Evolutionary conservation across 73 alveolate genomes (phyloP).

Genomic region (Tetrahymena malaccensis): DNA sequence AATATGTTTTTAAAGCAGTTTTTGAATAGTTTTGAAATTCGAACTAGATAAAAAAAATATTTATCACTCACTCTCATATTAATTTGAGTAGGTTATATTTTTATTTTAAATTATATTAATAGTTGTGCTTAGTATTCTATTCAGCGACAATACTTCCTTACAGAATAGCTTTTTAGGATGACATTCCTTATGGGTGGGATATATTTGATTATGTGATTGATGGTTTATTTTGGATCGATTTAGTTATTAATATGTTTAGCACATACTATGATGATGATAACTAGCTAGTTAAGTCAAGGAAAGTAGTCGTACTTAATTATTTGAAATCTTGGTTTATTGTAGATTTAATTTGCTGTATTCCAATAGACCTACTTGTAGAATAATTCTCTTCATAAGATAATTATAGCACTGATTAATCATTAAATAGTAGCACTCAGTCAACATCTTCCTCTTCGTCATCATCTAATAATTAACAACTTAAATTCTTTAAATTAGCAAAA

Average conservation of each 20-base stretch:
- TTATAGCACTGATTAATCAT: neutral
- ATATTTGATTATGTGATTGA: conserved; percentile 40
- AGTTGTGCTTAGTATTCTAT: conserved; percentile 24
- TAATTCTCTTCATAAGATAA: neutral
- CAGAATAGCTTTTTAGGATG: conserved; percentile 58
- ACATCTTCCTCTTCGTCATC: neutral
- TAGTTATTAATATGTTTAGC: conserved; percentile 10
- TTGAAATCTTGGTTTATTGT: conserved; percentile 11
- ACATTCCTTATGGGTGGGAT: conserved; percentile 8
- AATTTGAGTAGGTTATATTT: neutral
- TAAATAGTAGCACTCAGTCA: neutral
- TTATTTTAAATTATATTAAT: conserved; percentile 2
- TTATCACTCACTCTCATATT: no score
- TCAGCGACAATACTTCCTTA: conserved; percentile 67
- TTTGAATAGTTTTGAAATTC: no score
- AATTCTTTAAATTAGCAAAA: neutral
- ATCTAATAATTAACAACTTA: neutral
- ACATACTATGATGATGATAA: neutral
- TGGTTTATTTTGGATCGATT: conserved; percentile 37
- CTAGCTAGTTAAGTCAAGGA: neutral
- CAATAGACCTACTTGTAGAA: neutral
- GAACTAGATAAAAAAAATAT: no score
- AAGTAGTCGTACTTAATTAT: neutral
- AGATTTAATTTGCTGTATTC: conserved; percentile 2
- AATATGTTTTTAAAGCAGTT: no score